Base-by-base conservation (phyloP, 1,139 yeast genomes). In the Suhomyces anneliseae region DNA sequence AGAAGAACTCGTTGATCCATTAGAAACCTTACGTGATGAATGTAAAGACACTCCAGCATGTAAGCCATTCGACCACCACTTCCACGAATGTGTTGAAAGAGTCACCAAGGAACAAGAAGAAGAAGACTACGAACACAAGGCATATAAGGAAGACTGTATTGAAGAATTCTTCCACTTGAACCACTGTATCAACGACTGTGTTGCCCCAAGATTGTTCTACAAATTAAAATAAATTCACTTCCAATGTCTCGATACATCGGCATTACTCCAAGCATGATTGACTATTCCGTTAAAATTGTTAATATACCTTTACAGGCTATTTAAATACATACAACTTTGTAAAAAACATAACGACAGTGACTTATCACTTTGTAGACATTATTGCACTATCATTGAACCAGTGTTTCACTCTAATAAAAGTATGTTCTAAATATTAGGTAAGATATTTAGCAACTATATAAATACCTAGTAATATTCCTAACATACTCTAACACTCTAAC, bases 101-200 rank as follows among this genome's bases (percentile, higher is more conserved):
- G 98, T 93, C 57, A 83, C 92, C 58, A 82, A 85, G 69, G 96
- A 85, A 63, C 81, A 78, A 77, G 87, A 89, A 74, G 92, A 89
- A 63, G 86, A 82, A 57, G 95, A 76, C 55, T 90, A 92, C 68
- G 96, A 74, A 34, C 83, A 85, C 48, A 79, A 79, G 64, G 84
- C 78, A n/a, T 79, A 89, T 79, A 90, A 92, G 74, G 98, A 92
- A 76, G 96, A 92, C 74, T 93, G 99, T 78, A 86, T 92, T 55
- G 98, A 93, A 74, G 99, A 93, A 75, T 93, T 87, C 75, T 92
- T 92, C 92, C 98, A 93, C 74, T 80, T 90, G 68, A 89, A 89
- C 70, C 98, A 93, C 72, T 90, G 96, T 78, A 65, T 92, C 64
- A 90, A 89, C 72, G 93, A 87, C 68, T 85, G 96, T 77, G 90